Conservation (phyloP, 73 alveolate species). For the Stentor coeruleus region DNA sequence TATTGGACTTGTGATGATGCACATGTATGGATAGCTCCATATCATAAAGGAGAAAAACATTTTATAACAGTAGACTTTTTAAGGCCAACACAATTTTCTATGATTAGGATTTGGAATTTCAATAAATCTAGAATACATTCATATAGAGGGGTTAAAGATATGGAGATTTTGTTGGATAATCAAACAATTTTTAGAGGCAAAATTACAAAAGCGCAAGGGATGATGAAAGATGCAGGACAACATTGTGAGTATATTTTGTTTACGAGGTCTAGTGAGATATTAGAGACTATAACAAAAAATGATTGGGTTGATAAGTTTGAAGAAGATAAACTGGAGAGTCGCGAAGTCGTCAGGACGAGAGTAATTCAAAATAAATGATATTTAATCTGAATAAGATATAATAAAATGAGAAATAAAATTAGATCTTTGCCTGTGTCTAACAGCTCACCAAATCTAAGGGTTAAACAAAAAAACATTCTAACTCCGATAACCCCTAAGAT, state of each 20-base stretch:
- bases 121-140: slow-evolving; percentile 79
- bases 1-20: slow-evolving; percentile 70
- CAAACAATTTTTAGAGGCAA: slow-evolving; percentile 61
- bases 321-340: background rate
- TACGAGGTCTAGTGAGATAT: slow-evolving; percentile 46
- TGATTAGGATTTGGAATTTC: slow-evolving; percentile 85
- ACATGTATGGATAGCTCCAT: slow-evolving; percentile 87
- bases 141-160: slow-evolving; percentile 73
- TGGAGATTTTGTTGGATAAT: slow-evolving; percentile 51
- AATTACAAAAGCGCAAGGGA: slow-evolving; percentile 68
- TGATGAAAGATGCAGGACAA: slow-evolving; percentile 47
- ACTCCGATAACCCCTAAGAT: no score
- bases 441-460: no score
- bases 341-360: no score
- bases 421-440: no score
- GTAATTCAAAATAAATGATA: no score
- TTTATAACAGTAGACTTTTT: slow-evolving; percentile 51
- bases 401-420: no score
- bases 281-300: slow-evolving; percentile 45
- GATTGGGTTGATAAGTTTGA: slow-evolving; percentile 67
- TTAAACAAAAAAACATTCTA: no score
- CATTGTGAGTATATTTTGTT: slow-evolving; percentile 66
- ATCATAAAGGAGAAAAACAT: slow-evolving; percentile 62
- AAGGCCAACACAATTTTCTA: slow-evolving; percentile 35
- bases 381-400: no score